Evolutionary conservation across 1,139 yeast genomes (phyloP), one percentile per base, ranked within the genome.

Genomic region (Scheffersomyces insectosa): DNA sequence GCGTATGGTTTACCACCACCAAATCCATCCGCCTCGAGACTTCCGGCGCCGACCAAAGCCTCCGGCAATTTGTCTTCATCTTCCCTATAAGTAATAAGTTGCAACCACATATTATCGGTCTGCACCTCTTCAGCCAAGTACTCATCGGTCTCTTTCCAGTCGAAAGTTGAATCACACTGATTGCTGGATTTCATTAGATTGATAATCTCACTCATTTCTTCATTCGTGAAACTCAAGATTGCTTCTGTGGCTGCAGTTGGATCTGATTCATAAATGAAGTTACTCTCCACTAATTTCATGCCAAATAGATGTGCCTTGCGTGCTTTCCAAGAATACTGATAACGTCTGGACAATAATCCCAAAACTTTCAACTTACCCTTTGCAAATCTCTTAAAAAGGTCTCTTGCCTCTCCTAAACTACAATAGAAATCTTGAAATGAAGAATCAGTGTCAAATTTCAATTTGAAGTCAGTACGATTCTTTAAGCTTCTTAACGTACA

Each of bases 81-180:
- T 20, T 31, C 34, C 20, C 15, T n/a, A 14, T 13, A 31, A 7
- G 15, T 31, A 31, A 13, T 31, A 15, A 31, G 20, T 31, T 31
- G 34, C 23, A 31, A 14, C 34, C 34, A 31, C 34, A 31, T 31
- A 31, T 31, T 31, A 31, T 31, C 34, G 11, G 20, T 20, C 20
- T 31, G 34, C 20, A 74, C 54, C 1, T 59, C 56, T 11, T 61
- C 52, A 2, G 62, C 39, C 25, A 20, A 20, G 25, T 20, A 20
- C 5, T 31, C 20, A n/a, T 15, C n/a, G 34, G 20, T 31, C 20
- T 14, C 23, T 3, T 46, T 45, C 3, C 51, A 48, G 9, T 46
- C 42, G 8, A 59, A 40, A 16, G 34, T 10, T 14, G 34, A 8
- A 31, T 14, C 9, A 31, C 34, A 31, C 3, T 15, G 20, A 14